phyloP scores from a whole-genome alignment of 2,329 filamentous ascomycete species.

The Phoma sp. region DNA sequence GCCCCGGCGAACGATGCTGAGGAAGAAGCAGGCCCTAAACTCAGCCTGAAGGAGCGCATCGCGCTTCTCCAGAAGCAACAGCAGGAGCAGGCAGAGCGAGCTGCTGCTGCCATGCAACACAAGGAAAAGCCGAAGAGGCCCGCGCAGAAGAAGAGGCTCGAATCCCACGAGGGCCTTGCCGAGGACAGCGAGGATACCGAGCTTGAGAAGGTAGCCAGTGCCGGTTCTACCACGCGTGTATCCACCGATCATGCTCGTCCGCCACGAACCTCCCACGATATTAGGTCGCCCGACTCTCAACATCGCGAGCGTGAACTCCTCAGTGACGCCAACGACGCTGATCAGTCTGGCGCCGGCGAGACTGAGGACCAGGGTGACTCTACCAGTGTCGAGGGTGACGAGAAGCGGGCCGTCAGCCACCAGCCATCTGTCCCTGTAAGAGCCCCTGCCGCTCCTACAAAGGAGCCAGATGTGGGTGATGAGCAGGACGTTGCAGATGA shows the following conservation, averaged over 20 bases:
- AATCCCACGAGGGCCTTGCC: conserved; percentile 49
- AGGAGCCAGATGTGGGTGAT: conserved; percentile 55
- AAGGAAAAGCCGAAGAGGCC: conserved; percentile 85
- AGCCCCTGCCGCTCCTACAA: conserved; percentile 49
- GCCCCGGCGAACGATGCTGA: conserved; percentile 56
- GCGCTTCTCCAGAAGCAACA: conserved; percentile 93
- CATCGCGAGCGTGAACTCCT: conserved; percentile 58
- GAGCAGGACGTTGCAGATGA: conserved; percentile 59
- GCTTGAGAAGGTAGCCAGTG: conserved; percentile 45
- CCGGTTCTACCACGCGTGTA: conserved; percentile 41
- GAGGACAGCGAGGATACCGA: conserved; percentile 46
- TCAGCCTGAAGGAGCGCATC: conserved; percentile 93
- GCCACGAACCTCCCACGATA: conserved; percentile 46
- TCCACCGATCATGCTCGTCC: conserved; percentile 51
- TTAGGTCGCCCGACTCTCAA: conserved; percentile 48
- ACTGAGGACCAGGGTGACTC: conserved; percentile 66
- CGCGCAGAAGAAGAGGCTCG: conserved; percentile 68
- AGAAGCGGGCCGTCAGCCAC: conserved; percentile 57
- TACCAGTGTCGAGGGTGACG: conserved; percentile 76
- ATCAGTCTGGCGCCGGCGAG: conserved; percentile 68
- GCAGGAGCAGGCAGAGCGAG: conserved; percentile 81
- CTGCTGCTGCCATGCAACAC: conserved; percentile 74
- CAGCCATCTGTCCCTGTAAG: conserved; percentile 24
- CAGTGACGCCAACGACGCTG: conserved; percentile 69
- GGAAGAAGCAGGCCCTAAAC: conserved; percentile 81